Conservation (phyloP, 345 rosid genomes). For the Anastatica hierochuntica region DNA sequence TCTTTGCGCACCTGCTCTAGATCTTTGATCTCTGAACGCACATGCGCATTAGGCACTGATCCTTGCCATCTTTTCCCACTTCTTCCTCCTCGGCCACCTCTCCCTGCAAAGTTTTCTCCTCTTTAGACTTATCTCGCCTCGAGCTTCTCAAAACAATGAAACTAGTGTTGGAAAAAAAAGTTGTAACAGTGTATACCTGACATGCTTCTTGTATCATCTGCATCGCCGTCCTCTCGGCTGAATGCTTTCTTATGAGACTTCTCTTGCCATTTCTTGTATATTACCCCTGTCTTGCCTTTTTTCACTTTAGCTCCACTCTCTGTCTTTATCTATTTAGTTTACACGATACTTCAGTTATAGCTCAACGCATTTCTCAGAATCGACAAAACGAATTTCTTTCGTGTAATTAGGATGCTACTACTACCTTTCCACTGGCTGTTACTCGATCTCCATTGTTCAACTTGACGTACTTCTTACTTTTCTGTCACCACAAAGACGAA, state of each 20-base stretch:
- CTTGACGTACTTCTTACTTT: constrained; percentile 86
- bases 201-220: constrained; percentile 28
- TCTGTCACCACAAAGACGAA: constrained; percentile 44
- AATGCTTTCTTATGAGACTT: constrained; percentile 52
- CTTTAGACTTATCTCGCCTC: background rate
- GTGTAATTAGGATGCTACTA: background rate
- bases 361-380: background rate
- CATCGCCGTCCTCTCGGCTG: constrained; percentile 33
- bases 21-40: constrained; percentile 78
- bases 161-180: background rate
- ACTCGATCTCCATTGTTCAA: constrained; percentile 91
- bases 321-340: constrained; percentile 52
- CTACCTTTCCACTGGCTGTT: constrained; percentile 98
- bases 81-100: constrained; percentile 30
- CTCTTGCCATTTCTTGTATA: constrained; percentile 91
- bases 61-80: constrained; percentile 31
- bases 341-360: background rate
- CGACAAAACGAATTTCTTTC: background rate
- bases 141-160: background rate
- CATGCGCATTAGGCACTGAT: constrained; percentile 57
- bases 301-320: constrained; percentile 84
- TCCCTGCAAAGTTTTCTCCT: constrained; percentile 10
- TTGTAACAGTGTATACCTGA: constrained; percentile 20
- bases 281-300: constrained; percentile 51
- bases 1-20: constrained; percentile 85